phyloP scores from a whole-genome alignment of 352 stramenopile genomes.

The Globisporangium sylvaticum region DNA sequence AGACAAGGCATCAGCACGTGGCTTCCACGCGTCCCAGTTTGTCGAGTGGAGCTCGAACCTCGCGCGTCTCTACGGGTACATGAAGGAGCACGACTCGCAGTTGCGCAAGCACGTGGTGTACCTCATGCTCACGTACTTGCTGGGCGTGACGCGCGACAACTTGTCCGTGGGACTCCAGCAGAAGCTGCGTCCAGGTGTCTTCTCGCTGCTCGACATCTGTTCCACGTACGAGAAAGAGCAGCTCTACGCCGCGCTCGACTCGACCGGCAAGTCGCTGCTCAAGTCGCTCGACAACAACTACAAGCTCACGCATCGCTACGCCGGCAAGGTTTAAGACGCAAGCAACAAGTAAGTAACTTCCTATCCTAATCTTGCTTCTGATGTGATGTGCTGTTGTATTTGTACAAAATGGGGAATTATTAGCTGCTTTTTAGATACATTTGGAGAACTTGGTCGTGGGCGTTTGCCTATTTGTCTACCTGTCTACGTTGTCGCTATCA shows the following conservation, averaged over 20 bases:
- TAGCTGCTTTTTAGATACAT: conserved; percentile 2
- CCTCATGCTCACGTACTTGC: conserved; percentile 65
- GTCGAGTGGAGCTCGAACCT: conserved; percentile 82
- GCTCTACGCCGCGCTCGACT: conserved; percentile 75
- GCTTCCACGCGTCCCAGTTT: conserved; percentile 12
- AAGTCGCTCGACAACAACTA: conserved; percentile 83
- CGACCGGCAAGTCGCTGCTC: conserved; percentile 80
- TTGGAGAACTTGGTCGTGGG: neutral
- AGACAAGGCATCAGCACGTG: neutral
- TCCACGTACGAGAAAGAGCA: conserved; percentile 85
- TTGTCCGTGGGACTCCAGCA: conserved; percentile 56
- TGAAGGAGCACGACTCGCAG: conserved; percentile 74
- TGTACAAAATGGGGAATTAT: conserved; percentile 1
- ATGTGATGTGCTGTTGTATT: conserved; percentile 3
- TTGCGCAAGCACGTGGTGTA: conserved; percentile 87
- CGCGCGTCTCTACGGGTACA: conserved; percentile 81
- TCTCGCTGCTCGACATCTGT: conserved; percentile 79
- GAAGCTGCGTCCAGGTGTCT: conserved; percentile 69
- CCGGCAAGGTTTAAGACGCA: conserved; percentile 70
- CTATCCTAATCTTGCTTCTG: conserved; percentile 7
- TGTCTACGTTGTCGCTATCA: neutral
- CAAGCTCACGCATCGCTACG: conserved; percentile 85
- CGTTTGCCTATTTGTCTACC: neutral
- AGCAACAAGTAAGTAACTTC: conserved; percentile 4
- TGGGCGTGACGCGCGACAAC: conserved; percentile 54